Evolutionary conservation across 1,284 basidiomycete species (phyloP).

Genomic region (Cerrena zonata): DNA sequence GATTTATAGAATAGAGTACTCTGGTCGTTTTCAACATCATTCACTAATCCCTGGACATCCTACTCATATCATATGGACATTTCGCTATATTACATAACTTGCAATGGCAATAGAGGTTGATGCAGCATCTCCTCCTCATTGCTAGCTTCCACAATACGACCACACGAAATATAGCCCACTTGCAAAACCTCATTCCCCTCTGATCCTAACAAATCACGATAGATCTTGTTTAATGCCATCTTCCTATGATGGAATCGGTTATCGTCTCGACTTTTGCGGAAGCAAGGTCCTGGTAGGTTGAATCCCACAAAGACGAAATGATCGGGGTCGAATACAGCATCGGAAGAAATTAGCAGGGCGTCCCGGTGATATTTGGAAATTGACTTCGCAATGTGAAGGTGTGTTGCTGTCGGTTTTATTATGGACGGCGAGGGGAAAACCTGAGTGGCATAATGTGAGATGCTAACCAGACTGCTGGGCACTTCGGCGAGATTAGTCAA

Average conservation of each 20-base stretch:
- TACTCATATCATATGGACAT: background rate
- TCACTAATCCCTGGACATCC: background rate
- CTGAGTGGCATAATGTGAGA: conserved; percentile 4
- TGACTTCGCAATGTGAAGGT: conserved; percentile 8
- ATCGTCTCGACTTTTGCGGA: conserved; percentile 10
- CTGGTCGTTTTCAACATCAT: background rate
- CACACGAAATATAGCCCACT: conserved; percentile 6
- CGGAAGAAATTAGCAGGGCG: conserved; percentile 6
- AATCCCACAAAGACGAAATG: conserved; percentile 10
- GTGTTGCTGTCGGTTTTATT: background rate
- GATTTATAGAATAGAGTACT: background rate
- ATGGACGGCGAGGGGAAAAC: conserved; percentile 6
- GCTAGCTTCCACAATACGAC: background rate
- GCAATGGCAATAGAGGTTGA: background rate
- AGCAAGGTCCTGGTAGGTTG: conserved; percentile 11
- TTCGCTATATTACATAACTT: background rate
- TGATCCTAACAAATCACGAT: conserved; percentile 3
- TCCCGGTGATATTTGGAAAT: conserved; percentile 2
- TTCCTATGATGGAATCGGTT: conserved; percentile 4
- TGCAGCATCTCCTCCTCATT: background rate
- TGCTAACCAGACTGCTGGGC: conserved; percentile 9
- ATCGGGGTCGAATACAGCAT: conserved; percentile 7
- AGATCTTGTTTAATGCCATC: conserved; percentile 4
- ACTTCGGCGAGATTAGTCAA: conserved; percentile 10
- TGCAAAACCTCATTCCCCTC: conserved; percentile 11